Base-by-base conservation (phyloP, 139 green algal genomes). In the Coccomyxa sp. region DNA sequence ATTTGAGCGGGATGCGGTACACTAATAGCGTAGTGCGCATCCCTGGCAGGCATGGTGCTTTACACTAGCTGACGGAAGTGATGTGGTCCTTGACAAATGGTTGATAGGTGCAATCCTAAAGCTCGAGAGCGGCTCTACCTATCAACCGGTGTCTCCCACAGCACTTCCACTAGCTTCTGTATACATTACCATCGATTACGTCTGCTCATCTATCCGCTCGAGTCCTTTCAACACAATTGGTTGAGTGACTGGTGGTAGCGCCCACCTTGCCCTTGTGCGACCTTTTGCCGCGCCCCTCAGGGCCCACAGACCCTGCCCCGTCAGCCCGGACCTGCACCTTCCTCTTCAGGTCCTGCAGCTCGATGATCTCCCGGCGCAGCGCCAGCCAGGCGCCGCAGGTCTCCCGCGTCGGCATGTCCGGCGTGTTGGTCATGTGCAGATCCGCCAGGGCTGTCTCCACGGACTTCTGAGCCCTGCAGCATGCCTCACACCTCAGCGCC, bases 331-430 rank as follows among this genome's bases (percentile, higher is more conserved):
- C n/a, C 9, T 70, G 50, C 80, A 78, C 24, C 33, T 33, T 68
- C 73, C 70, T 68, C 54, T 73, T 76, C 7, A 79, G 40, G 24
- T 96, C 90, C 74, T 92, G 73, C 75, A 92, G 78, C 35, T 84
- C 77, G 1, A 91, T 79, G 7, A 93, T 78, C 80, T 95, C 92
- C 10, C 69, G 44, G 35, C 88, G 87, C 73, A 89, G 73, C 5
- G 86, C 82, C 39, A 96, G 80, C 80, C 89, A 95, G 2, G 87
- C 87, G 10, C 88, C 90, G 71, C 81, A 91, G 24, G 90, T 84
- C 8, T 80, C 75, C 16, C 88, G 85, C 1, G 79, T 90, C 69
- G 86, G 73, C 12, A 80, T 54, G 12, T 74, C 69, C 2, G 92
- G 89, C 54, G 85, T 73, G 7, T 71, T 78, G 22, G 69, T 44